These are phyloP conservation scores for Chlorella sp. DNA, from an alignment of 139 green algal species.

Conservation along the genomic window DNA sequence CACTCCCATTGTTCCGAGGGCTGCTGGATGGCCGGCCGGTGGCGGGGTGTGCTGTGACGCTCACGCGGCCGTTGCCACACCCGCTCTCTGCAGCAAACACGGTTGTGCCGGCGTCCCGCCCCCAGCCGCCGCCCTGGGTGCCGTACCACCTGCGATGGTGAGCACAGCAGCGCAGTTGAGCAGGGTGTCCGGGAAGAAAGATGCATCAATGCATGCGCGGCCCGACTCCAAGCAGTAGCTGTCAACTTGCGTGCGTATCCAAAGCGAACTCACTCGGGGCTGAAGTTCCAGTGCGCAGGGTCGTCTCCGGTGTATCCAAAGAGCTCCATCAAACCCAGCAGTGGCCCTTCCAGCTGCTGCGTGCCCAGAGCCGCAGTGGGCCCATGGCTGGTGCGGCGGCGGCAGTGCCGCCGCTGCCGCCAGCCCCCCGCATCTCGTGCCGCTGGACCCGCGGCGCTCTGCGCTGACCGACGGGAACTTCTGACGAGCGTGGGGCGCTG, in stretches of 20 bases:
- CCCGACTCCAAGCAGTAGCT: no score
- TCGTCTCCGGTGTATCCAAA: slow-evolving; percentile 46
- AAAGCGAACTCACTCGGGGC: slow-evolving; percentile 44
- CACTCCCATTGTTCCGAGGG: no score
- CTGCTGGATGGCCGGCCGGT: neutral
- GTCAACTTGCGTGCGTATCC: no score
- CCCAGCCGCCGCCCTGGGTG: slow-evolving; percentile 65
- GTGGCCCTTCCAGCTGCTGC: neutral
- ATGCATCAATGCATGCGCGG: no score
- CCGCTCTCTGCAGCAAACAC: slow-evolving; percentile 45
- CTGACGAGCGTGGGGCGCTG: no score
- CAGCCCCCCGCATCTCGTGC: neutral
- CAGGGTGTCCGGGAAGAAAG: no score
- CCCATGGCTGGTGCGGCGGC: neutral
- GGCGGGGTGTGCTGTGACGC: slow-evolving; percentile 57
- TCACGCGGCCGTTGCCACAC: slow-evolving; percentile 53
- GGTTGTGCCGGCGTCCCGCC: slow-evolving; percentile 37
- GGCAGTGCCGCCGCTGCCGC: neutral
- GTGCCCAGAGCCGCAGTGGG: neutral
- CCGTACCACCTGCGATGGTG: slow-evolving; percentile 54
- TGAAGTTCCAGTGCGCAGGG: slow-evolving; percentile 62
- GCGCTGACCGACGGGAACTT: no score
- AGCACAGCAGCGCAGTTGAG: neutral
- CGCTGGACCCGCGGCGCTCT: no score
- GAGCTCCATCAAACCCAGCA: slow-evolving; percentile 16